Evolutionary conservation across 1,284 basidiomycete genomes (phyloP), one percentile per base, ranked within the genome.

Genomic region (Dichomitus squalens): DNA sequence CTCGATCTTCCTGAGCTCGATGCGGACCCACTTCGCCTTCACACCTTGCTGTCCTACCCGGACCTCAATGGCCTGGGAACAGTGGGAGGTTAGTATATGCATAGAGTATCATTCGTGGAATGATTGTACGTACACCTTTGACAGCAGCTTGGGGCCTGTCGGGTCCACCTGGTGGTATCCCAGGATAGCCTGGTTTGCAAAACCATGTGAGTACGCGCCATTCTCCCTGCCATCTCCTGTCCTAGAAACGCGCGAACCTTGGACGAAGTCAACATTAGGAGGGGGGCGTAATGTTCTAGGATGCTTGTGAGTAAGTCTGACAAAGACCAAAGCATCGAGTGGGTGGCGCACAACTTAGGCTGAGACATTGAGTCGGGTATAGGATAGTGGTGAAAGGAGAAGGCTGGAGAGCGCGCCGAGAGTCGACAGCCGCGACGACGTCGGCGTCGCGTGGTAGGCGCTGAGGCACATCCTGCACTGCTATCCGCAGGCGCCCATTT

Each of bases 11-110:
- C 90, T 84, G 68, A 95, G 79, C 74, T 95, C 92, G 59, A 95
- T 86, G 63, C 89, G 85, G 27, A 96, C 87, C 87, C 90, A 95
- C 74, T 93, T 93, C 23, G 91, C 91, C 77, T 93, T 95, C 67
- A 91, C 84, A n/a, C 89, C 88, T 63, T 84, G 78, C 3, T 80
- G 76, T 9, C 84, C 86, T 20, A 87, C 78, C 34, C 93, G 85
- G 7, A 95, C 81, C 73, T 95, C 93, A 58, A 95, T 82, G n/a
- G 89, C 85, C 90, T 92, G 65, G 3, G 21, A 49, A 36, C 46
- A 18, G 21, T 33, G 40, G 44, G 36, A 49, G 44, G 20, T 23
- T 20, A 18, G 38, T 34, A 12, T 39, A 35, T 29, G 44, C 16
- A 36, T 18, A 38, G 18, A 14, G 20, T 8, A 47, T 38, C 21